These are phyloP conservation scores for Xanthoconium purpureum DNA, from an alignment of 768 basidiomycete genomes.

Conservation along the genomic window DNA sequence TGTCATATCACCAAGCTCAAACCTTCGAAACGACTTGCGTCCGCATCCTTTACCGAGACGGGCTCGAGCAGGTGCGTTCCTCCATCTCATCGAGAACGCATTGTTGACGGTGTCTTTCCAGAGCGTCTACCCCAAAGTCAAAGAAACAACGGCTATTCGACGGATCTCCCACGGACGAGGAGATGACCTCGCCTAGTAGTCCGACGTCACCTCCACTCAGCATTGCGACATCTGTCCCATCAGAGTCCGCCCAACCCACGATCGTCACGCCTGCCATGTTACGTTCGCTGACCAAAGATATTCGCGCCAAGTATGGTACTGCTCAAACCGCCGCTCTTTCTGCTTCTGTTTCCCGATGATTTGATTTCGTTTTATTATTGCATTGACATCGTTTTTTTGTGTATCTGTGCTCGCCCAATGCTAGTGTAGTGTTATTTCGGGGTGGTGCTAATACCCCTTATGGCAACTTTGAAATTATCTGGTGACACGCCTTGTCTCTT, in stretches of 20 bases:
- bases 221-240: slow-evolving; percentile 40
- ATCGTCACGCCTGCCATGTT: slow-evolving; percentile 64
- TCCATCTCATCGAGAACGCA: neutral
- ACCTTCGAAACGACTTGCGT: slow-evolving; percentile 45
- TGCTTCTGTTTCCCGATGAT: slow-evolving; percentile 7
- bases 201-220: slow-evolving; percentile 46
- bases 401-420: slow-evolving; percentile 5
- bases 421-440: neutral
- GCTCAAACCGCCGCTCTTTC: neutral
- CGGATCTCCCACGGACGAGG: slow-evolving; percentile 31
- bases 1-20: slow-evolving; percentile 40
- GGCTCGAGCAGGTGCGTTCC: slow-evolving; percentile 39
- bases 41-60: slow-evolving; percentile 41
- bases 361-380: neutral
- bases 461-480: no score
- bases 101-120: slow-evolving; percentile 11
- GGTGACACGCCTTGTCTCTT: no score
- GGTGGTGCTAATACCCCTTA: slow-evolving; percentile 10
- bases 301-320: slow-evolving; percentile 31
- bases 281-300: slow-evolving; percentile 36
- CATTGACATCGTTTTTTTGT: neutral
- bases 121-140: slow-evolving; percentile 22
- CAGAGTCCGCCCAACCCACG: slow-evolving; percentile 31
- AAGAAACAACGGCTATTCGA: slow-evolving; percentile 45
- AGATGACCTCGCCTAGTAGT: slow-evolving; percentile 19